Percentiles rank a stretch among this genome's conserved stretches.
These are phyloP conservation scores for Dendrocalamus sinicus DNA, from an alignment of 176 grass and related monocot species.

Conservation along the genomic window DNA sequence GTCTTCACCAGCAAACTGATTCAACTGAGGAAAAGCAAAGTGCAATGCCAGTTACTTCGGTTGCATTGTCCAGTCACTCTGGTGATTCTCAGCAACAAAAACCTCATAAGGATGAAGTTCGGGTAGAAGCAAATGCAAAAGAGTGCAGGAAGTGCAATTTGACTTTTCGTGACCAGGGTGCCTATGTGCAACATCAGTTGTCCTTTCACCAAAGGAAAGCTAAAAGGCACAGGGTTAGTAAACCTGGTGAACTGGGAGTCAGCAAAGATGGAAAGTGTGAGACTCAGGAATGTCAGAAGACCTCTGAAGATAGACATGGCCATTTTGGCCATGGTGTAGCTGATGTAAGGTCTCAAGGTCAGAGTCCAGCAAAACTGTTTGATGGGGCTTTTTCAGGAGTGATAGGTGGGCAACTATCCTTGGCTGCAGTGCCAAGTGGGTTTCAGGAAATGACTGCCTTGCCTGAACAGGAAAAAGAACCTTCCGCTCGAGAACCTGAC, in stretches of 20 bases:
- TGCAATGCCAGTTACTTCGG: slow-evolving; percentile 33
- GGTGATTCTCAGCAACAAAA: slow-evolving; percentile 49
- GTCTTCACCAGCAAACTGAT: slow-evolving; percentile 49
- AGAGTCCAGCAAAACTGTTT: slow-evolving; percentile 46
- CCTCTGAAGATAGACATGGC: slow-evolving; percentile 55
- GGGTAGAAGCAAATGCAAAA: slow-evolving; percentile 33
- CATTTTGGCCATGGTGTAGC: slow-evolving; percentile 49
- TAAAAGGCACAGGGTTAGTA: slow-evolving; percentile 72
- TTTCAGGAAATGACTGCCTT: slow-evolving; percentile 33
- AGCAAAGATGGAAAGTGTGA: slow-evolving; percentile 67
- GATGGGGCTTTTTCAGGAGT: slow-evolving; percentile 36
- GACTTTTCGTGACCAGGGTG: slow-evolving; percentile 64
- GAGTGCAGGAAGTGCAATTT: slow-evolving; percentile 72
- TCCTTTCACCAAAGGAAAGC: slow-evolving; percentile 77
- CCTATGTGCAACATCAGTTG: slow-evolving; percentile 77
- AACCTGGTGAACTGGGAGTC: slow-evolving; percentile 38
- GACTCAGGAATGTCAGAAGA: slow-evolving; percentile 66
- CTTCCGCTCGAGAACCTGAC: slow-evolving; percentile 28
- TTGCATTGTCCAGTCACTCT: slow-evolving; percentile 38
- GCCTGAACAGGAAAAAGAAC: slow-evolving; percentile 41
- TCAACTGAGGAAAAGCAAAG: slow-evolving; percentile 49
- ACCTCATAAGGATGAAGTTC: slow-evolving; percentile 50
- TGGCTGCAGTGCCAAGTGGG: slow-evolving; percentile 38
- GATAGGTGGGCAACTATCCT: slow-evolving; percentile 37
- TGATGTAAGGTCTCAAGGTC: slow-evolving; percentile 61